Evolutionary conservation across 2,329 filamentous ascomycete genomes (phyloP), one percentile per base, ranked within the genome.

Genomic region (Colletotrichum acutatum): DNA sequence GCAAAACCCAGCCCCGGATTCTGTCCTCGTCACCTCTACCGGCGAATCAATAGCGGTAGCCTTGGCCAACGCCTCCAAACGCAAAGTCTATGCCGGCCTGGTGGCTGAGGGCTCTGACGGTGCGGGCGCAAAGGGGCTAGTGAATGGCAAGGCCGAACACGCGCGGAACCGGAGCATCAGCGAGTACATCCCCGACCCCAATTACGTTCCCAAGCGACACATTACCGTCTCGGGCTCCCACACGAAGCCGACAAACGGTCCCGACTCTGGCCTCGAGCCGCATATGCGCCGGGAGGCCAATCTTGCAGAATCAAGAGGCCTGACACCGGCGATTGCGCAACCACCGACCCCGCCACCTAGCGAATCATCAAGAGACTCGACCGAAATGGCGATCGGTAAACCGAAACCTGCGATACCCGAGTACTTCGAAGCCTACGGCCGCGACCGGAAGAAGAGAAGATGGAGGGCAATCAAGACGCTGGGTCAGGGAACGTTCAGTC

Each of bases 401-500:
- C 78, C 82, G 22, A 86, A 84, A 76, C 84, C 82, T 52, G 76
- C 83, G 4, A 76, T 81, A 60, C 80, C 85, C 69, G 92, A 95
- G 76, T 91, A 91, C 74, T 97, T 95, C 79, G 88, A 93, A 78
- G 92, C 94, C 32, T 87, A 85, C 75, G 92, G 93, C 42, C 86
- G 88, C 62, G 91, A 94, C 71, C 84, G 90, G 76, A 95, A 95
- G 80, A 87, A 90, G 24, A 90, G 93, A 69, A 88, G 90, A 76
- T 99, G 97, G 91, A 90, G 94, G 76, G 93, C 93, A 14, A 84
- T 99, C 52, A 92, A 94, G 71, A 86, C 92, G 75, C 88, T 99
- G 6, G 97, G 97, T 5, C 94, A 98, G 78, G 97, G 97, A 49
- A 98, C 97, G 0, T 99, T 99, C 82, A 98, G 95, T 81, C 94